Evolutionary conservation across 2,329 filamentous ascomycete genomes (phyloP).

Genomic region (Alternaria sp.): DNA sequence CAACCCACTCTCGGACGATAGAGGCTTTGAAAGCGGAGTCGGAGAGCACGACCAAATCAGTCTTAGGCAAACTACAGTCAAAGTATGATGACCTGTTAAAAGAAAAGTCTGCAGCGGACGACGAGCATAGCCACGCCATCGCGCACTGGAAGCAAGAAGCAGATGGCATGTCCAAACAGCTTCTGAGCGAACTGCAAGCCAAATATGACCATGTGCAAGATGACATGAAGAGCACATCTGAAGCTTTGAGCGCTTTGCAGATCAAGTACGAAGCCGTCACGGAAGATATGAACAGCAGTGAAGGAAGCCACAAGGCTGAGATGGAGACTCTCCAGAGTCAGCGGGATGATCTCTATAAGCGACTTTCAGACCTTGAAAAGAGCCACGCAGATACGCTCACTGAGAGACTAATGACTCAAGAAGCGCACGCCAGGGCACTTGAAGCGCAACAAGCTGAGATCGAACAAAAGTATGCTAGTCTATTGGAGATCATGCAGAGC

Average conservation of each 20-base stretch:
- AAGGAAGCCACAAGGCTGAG: constrained; percentile 31
- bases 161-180: constrained; percentile 12
- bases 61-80: constrained; percentile 20
- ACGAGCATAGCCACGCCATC: constrained; percentile 4
- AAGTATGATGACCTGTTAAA: constrained; percentile 29
- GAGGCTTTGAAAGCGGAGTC: constrained; percentile 14
- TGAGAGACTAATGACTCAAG: constrained; percentile 30
- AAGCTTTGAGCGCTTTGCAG: constrained; percentile 19
- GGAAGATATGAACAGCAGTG: constrained; percentile 30
- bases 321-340: constrained; percentile 30
- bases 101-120: constrained; percentile 28
- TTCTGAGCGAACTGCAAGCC: constrained; percentile 19
- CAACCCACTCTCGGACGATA: constrained; percentile 5
- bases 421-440: constrained; percentile 36
- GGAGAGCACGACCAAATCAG: constrained; percentile 9
- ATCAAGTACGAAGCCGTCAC: constrained; percentile 26
- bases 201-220: constrained; percentile 25
- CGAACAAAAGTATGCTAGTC: constrained; percentile 41
- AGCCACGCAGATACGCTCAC: constrained; percentile 27
- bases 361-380: constrained; percentile 37
- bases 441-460: constrained; percentile 39
- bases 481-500: constrained; percentile 43
- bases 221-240: constrained; percentile 9
- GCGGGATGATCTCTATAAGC: constrained; percentile 30
- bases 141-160: constrained; percentile 3